Percentiles rank a stretch among this genome's conserved stretches.
Evolutionary conservation across 2,329 filamentous ascomycete species (phyloP).

Genomic region (Zymoseptoria brevis): DNA sequence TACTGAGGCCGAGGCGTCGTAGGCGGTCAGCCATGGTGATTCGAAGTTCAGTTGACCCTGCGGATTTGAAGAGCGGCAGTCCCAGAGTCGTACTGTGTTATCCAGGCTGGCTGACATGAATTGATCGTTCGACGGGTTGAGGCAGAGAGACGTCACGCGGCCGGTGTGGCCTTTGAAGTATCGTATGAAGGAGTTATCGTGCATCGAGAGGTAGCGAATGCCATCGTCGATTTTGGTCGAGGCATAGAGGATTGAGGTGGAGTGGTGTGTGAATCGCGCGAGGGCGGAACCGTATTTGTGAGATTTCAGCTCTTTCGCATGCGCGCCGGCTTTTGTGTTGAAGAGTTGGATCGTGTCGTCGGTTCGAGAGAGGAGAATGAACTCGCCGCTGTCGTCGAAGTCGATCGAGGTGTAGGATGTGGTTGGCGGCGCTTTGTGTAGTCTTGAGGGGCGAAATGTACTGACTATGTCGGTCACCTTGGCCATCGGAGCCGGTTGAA

Average conservation of each 20-base stretch:
- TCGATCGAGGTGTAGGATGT: conserved; percentile 80
- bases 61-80: conserved; percentile 69
- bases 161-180: conserved; percentile 91
- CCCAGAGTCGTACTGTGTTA: conserved; percentile 87
- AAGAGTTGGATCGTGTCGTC: conserved; percentile 96
- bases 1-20: conserved; percentile 84
- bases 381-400: conserved; percentile 91
- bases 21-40: conserved; percentile 74
- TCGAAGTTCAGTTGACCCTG: conserved; percentile 74
- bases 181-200: conserved; percentile 92
- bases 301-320: conserved; percentile 80
- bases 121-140: conserved; percentile 80
- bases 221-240: conserved; percentile 92
- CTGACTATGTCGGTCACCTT: conserved; percentile 71
- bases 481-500: conserved; percentile 29
- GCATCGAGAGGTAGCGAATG: conserved; percentile 78
- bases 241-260: conserved; percentile 85
- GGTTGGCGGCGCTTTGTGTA: conserved; percentile 40
- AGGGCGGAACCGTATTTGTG: conserved; percentile 97
- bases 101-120: conserved; percentile 90
- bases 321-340: conserved; percentile 81
- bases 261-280: conserved; percentile 87
- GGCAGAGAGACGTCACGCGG: conserved; percentile 70
- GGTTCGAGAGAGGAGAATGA: conserved; percentile 81
- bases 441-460: conserved; percentile 62